Conservation (phyloP, 192 early-diverging fungal species). For the Chytriomyces sp. region DNA sequence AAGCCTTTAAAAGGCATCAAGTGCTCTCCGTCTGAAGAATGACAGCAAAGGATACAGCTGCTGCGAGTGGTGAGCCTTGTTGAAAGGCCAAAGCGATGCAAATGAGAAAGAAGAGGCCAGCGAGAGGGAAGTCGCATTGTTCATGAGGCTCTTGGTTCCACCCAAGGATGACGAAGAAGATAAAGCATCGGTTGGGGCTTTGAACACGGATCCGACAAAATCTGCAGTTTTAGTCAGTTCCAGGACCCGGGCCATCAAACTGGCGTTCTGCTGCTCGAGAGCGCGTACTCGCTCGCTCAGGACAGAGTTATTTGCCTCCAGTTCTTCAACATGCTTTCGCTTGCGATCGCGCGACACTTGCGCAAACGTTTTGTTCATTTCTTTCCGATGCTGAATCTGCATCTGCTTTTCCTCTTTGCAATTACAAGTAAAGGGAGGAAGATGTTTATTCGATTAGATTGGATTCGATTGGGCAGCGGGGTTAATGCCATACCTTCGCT, state of each 20-base stretch:
- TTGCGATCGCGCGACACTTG: constrained; percentile 30
- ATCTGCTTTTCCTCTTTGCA: constrained; percentile 12
- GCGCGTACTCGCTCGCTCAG: constrained; percentile 3
- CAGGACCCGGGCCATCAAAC: constrained; percentile 14
- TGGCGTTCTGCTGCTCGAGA: constrained; percentile 16
- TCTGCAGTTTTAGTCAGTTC: constrained; percentile 18
- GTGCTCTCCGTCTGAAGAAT: constrained; percentile 13
- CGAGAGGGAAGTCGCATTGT: background rate
- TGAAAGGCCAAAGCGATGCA: constrained; percentile 10
- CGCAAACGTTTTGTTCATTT: constrained; percentile 32
- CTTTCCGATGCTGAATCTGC: constrained; percentile 18
- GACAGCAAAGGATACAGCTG: constrained; percentile 22
- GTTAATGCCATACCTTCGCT: constrained; percentile 11
- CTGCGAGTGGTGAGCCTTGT: constrained; percentile 11
- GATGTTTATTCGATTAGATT: background rate
- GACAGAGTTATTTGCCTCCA: constrained; percentile 19
- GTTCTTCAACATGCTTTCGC: constrained; percentile 33
- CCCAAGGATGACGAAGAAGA: background rate
- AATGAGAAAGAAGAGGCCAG: background rate
- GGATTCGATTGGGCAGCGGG: too few relatives aligned
- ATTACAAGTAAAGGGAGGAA: background rate
- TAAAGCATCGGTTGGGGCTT: background rate
- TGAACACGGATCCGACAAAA: constrained; percentile 7
- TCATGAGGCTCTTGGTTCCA: background rate
- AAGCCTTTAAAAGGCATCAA: background rate